phyloP scores from a whole-genome alignment of 176 grass and related monocot genomes.

The Carex pumila region DNA sequence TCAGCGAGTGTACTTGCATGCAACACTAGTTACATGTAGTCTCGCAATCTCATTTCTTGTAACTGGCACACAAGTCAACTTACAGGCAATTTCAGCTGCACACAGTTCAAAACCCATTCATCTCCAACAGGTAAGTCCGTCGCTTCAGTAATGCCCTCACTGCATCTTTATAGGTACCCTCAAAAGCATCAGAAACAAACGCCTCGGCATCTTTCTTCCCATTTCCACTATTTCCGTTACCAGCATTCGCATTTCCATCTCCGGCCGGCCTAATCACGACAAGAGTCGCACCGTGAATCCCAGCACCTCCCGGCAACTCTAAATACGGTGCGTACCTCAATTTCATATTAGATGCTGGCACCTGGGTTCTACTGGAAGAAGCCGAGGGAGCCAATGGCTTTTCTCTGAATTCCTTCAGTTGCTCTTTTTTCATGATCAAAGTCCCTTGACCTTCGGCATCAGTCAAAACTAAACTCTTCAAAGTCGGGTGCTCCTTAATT shows the following conservation, averaged over 20 bases:
- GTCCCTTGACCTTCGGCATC: slow-evolving; percentile 81
- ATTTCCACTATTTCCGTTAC: slow-evolving; percentile 35
- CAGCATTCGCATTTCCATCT: slow-evolving; percentile 32
- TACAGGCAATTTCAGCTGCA: not conserved
- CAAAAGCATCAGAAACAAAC: slow-evolving; percentile 58
- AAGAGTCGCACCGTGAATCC: slow-evolving; percentile 73
- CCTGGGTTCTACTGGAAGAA: slow-evolving; percentile 82
- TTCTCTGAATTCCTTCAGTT: slow-evolving; percentile 91
- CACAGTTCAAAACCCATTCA: slow-evolving; percentile 75
- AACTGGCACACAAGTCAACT: not conserved
- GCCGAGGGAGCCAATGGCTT: slow-evolving; percentile 57
- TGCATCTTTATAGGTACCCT: slow-evolving; percentile 59
- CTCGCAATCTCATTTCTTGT: not conserved
- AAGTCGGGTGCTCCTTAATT: slow-evolving; percentile 76
- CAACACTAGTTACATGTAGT: not conserved
- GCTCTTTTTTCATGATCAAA: slow-evolving; percentile 55
- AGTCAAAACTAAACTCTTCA: slow-evolving; percentile 55
- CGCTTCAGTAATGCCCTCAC: slow-evolving; percentile 77
- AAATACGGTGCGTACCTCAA: slow-evolving; percentile 76
- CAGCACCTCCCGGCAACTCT: slow-evolving; percentile 61
- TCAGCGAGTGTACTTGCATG: not conserved
- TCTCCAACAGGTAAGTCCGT: slow-evolving; percentile 78
- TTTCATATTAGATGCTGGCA: slow-evolving; percentile 93
- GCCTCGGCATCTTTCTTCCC: slow-evolving; percentile 50
- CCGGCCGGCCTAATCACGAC: slow-evolving; percentile 67